Conservation (phyloP, 2,329 filamentous ascomycete species). For the Stemphylium beticola region DNA sequence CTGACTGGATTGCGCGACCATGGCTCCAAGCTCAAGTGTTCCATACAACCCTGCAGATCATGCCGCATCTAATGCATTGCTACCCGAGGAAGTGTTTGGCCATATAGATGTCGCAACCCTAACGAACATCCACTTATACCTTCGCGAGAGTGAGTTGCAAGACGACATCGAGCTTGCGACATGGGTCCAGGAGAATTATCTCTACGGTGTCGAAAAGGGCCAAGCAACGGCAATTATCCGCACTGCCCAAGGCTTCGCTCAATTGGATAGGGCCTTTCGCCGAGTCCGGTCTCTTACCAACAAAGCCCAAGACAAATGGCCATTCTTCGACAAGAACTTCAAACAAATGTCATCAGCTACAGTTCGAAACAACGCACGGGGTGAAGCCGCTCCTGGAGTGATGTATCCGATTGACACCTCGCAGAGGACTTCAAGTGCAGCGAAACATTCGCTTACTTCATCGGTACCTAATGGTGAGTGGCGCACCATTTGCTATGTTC, state of each 20-base stretch:
- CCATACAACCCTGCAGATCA: slow-evolving; percentile 6
- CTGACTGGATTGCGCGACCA: slow-evolving; percentile 1
- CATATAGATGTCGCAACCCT: slow-evolving; percentile 33
- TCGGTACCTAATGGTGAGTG: slow-evolving; percentile 1
- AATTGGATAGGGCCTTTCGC: slow-evolving; percentile 37
- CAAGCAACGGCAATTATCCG: slow-evolving; percentile 18
- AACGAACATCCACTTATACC: slow-evolving; percentile 26
- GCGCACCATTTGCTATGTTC: neutral
- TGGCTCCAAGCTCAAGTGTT: slow-evolving; percentile 9
- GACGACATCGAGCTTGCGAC: slow-evolving; percentile 28
- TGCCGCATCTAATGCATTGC: slow-evolving; percentile 9
- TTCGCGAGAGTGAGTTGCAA: slow-evolving; percentile 26
- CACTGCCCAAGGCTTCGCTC: slow-evolving; percentile 27
- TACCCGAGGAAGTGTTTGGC: slow-evolving; percentile 26
- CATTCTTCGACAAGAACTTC: slow-evolving; percentile 34
- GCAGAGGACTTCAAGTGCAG: neutral
- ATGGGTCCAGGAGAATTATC: slow-evolving; percentile 34
- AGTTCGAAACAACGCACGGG: slow-evolving; percentile 27
- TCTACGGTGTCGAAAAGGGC: slow-evolving; percentile 20
- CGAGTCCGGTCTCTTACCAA: slow-evolving; percentile 37
- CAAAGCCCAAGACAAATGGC: slow-evolving; percentile 42
- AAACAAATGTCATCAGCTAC: slow-evolving; percentile 29
- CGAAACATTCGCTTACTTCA: neutral
- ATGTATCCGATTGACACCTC: slow-evolving; percentile 6
- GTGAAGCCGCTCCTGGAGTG: slow-evolving; percentile 19